Conservation (phyloP, 805 yeast genomes). For the Brettanomyces naardenensis region DNA sequence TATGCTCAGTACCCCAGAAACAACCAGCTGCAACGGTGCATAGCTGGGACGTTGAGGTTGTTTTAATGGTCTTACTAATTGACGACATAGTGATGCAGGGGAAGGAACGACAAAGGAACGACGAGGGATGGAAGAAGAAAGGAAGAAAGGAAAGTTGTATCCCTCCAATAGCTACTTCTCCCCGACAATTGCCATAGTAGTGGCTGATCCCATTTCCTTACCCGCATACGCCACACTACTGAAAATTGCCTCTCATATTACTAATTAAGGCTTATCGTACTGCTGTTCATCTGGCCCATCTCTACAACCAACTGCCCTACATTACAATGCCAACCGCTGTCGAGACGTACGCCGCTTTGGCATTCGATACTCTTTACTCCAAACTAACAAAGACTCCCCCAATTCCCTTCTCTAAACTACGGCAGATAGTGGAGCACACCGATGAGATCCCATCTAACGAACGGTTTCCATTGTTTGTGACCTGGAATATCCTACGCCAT, state of each 20-base stretch:
- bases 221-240: too few species aligned
- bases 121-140: background rate
- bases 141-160: background rate
- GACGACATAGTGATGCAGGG: slow-evolving; percentile 8
- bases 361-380: slow-evolving; percentile 31
- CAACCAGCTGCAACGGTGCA: slow-evolving; percentile 60
- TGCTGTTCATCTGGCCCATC: background rate
- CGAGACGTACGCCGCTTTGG: slow-evolving; percentile 29
- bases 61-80: slow-evolving; percentile 18
- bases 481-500: slow-evolving; percentile 58
- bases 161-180: too few species aligned
- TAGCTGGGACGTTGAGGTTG: slow-evolving; percentile 35
- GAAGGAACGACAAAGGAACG: background rate
- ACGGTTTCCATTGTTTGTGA: slow-evolving; percentile 67
- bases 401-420: slow-evolving; percentile 10
- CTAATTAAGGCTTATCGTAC: too few species aligned
- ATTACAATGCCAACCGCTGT: slow-evolving; percentile 12
- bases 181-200: background rate
- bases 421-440: slow-evolving; percentile 7
- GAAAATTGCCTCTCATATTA: too few species aligned
- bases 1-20: slow-evolving; percentile 87
- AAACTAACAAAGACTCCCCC: slow-evolving; percentile 15
- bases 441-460: slow-evolving; percentile 8
- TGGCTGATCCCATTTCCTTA: too few species aligned
- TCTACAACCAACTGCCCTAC: background rate